Evolutionary conservation across 345 rosid species (phyloP).

Genomic region (Orychophragmus violaceus): DNA sequence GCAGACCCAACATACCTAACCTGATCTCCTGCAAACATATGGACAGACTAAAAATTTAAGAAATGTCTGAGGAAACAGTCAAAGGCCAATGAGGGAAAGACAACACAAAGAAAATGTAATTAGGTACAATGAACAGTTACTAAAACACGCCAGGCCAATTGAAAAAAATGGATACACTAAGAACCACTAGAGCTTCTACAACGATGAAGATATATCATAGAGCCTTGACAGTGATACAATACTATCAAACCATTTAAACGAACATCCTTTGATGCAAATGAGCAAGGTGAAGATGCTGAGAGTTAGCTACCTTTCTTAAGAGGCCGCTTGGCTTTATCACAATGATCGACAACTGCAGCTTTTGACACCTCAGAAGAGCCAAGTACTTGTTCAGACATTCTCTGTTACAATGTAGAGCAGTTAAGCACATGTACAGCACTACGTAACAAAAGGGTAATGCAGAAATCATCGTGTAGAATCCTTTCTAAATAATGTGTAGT

Average conservation of each 20-base stretch:
- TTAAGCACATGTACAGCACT: neutral
- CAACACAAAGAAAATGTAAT: neutral
- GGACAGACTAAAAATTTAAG: neutral
- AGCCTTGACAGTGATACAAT: slow-evolving; percentile 9
- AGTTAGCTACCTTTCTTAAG: slow-evolving; percentile 61
- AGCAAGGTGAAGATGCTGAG: slow-evolving; percentile 2
- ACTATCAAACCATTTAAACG: neutral
- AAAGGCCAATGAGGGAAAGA: neutral
- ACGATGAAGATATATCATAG: neutral
- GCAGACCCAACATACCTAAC: slow-evolving; percentile 73
- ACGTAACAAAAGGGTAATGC: neutral
- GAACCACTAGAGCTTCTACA: slow-evolving; percentile 13
- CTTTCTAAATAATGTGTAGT: neutral
- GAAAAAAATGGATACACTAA: neutral
- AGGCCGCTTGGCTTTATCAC: slow-evolving; percentile 45
- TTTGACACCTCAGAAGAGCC: slow-evolving; percentile 44
- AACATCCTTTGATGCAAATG: slow-evolving; percentile 8
- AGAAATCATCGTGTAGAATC: neutral
- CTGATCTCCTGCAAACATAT: slow-evolving; percentile 61
- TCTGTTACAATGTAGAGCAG: slow-evolving; percentile 39
- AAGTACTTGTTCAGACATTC: slow-evolving; percentile 54
- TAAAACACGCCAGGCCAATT: neutral
- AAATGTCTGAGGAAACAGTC: slow-evolving; percentile 1
- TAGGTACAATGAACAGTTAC: neutral
- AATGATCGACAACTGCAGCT: slow-evolving; percentile 44